These are phyloP conservation scores for Penicilliopsis zonata DNA, from an alignment of 495 filamentous ascomycete species.

Conservation along the genomic window DNA sequence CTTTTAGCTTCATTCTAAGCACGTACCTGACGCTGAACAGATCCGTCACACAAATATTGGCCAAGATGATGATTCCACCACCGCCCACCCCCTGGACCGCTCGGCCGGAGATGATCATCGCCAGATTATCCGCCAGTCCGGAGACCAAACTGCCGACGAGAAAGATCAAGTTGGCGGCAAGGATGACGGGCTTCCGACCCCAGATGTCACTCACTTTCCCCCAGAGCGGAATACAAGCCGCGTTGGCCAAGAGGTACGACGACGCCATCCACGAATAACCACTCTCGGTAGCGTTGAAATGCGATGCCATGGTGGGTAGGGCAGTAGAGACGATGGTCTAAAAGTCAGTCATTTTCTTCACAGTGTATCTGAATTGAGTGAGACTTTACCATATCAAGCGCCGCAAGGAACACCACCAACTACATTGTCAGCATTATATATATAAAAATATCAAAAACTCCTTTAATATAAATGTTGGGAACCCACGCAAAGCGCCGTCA, in stretches of 20 bases:
- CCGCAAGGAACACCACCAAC: constrained; percentile 41
- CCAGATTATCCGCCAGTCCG: constrained; percentile 52
- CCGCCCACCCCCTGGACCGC: constrained; percentile 77
- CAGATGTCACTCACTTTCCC: constrained; percentile 81
- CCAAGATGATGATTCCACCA: constrained; percentile 67
- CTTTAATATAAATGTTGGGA: constrained; percentile 1
- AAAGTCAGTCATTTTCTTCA: too few relatives aligned
- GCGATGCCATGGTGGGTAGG: constrained; percentile 49
- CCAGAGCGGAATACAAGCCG: constrained; percentile 61
- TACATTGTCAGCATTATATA: constrained; percentile 10
- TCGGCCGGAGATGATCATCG: constrained; percentile 64
- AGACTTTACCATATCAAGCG: constrained; percentile 36
- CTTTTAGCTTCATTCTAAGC: not conserved
- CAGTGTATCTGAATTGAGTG: too few relatives aligned
- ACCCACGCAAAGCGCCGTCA: constrained; percentile 38
- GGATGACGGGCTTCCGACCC: constrained; percentile 69
- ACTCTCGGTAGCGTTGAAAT: constrained; percentile 47
- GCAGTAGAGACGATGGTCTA: constrained; percentile 43
- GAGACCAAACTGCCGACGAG: constrained; percentile 64
- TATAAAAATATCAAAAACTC: constrained; percentile 6
- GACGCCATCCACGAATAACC: constrained; percentile 72
- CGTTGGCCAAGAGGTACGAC: constrained; percentile 56
- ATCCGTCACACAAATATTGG: constrained; percentile 75
- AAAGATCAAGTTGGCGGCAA: constrained; percentile 63
- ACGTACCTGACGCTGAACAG: constrained; percentile 55